Base-by-base conservation (phyloP, 805 yeast genomes). In the Candida dendrica region DNA sequence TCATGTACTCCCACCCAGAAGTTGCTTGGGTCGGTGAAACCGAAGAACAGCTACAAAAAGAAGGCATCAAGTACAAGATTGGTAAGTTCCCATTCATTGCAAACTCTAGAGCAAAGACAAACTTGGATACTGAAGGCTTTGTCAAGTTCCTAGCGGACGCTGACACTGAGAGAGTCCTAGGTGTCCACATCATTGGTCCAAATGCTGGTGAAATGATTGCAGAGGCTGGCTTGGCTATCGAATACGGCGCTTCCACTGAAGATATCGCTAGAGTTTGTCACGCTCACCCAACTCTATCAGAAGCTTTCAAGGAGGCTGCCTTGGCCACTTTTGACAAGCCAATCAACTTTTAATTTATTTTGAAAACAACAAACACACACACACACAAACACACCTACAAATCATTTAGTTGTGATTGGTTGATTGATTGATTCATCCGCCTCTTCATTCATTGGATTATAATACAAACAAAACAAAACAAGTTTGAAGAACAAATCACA, bases 181-280 rank as follows among this genome's bases (percentile, higher is more conserved):
- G 98, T 66, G 89, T 85, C 47, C 99, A 93, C 73, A 91, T 93
- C 64, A 84, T 90, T 54, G 98, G 98, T 56, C 85, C 98, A 54
- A 90, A 87, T 62, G 99, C 99, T 46, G 98, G 99, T 71, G 99
- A 93, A 75, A 87, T 93, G 96, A 93, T 93, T 64, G 98, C 95
- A 52, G 98, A 95, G 74, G 97, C 89, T 49, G 95, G 96, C 53
- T 77, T 93, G 63, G 99, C 99, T 36, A 66, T 93, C 49, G 99
- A 93, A 72, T 93, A 93, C 71, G 99, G 99, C 66, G 99, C 98
- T 42, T 83, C 95, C 40, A 86, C 96, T 41, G 99, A 93, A 72
- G 99, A 93, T 63, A 75, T 93, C 57, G 95, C 97, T 48, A 85
- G 98, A 73, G 86, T 88, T 34, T 91, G 97, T 67, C 98, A 93